phyloP scores from a whole-genome alignment of 495 filamentous ascomycete genomes.

The Annulohypoxylon moriforme region DNA sequence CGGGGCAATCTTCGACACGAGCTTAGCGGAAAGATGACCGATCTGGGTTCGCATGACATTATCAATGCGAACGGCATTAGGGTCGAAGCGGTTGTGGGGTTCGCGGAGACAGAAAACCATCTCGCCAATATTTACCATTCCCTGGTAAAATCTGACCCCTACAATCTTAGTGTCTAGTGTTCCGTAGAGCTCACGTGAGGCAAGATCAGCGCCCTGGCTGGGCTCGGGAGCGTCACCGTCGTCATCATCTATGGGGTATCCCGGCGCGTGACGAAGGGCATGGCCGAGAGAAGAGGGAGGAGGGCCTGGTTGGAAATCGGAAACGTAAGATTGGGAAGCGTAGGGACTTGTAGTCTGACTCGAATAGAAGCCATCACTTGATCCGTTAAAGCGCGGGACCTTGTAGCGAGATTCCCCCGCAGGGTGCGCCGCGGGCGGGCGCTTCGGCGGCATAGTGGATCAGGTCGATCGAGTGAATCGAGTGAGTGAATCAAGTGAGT shows the following conservation, averaged over 20 bases:
- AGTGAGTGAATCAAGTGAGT: neutral
- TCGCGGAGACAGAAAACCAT: slow-evolving; percentile 75
- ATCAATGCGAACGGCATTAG: slow-evolving; percentile 81
- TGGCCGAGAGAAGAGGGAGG: slow-evolving; percentile 32
- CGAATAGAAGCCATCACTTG: too few species aligned
- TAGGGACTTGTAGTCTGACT: too few species aligned
- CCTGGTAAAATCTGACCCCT: slow-evolving; percentile 81
- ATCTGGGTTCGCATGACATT: slow-evolving; percentile 85
- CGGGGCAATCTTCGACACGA: slow-evolving; percentile 76
- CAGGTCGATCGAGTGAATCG: neutral
- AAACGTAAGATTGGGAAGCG: slow-evolving; percentile 29
- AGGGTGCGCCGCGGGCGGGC: neutral
- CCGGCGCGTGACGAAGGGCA: slow-evolving; percentile 24
- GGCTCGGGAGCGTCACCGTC: slow-evolving; percentile 61
- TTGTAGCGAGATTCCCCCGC: slow-evolving; percentile 19
- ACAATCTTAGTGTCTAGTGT: slow-evolving; percentile 74
- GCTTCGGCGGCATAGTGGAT: slow-evolving; percentile 31
- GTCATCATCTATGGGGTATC: slow-evolving; percentile 54
- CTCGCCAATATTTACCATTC: slow-evolving; percentile 77
- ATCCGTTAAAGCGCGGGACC: slow-evolving; percentile 42
- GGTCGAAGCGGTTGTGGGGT: slow-evolving; percentile 76
- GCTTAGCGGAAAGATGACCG: slow-evolving; percentile 76
- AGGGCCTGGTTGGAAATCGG: slow-evolving; percentile 13
- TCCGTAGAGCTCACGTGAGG: slow-evolving; percentile 46
- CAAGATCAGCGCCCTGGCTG: slow-evolving; percentile 59